Evolutionary conservation across 2,329 filamentous ascomycete genomes (phyloP), one percentile per base, ranked within the genome.

Genomic region (Microdochium bolleyi): DNA sequence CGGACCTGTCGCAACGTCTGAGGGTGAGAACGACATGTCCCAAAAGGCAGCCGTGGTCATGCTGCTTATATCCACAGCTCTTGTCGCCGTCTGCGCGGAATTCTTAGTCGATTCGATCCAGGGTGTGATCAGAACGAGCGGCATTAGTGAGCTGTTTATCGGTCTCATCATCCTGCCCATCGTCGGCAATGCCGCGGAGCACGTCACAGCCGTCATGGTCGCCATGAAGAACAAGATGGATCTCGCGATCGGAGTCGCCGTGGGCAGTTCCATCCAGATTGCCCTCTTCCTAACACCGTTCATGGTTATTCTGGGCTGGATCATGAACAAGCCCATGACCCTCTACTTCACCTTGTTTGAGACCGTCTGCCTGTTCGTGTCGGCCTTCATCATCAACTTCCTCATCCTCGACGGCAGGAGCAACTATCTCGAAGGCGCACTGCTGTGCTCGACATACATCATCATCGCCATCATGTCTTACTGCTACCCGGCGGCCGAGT

Each of bases 261-360:
- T 89, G 8, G 85, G 85, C 53, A 84, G 79, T 57, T 85, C 81
- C 49, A 88, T 89, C 59, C 85, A 89, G 68, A 88, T 89, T 64
- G 81, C 85, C 14, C 73, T 89, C 8, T 85, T 88, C 62, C 76
- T 88, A 51, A 88, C 85, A 3, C 85, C 85, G 0, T 71, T 88
- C 19, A 77, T 88, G 30, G 85, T 89, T 30, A 81, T 88, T 24
- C 72, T 88, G 21, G 85, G 84, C n/a, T 89, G 85, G 85, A 78
- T 77, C 55, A 78, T 88, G 67, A 70, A 76, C 55, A 79, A 79
- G 55, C 75, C 84, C n/a, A 88, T 89, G 84, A 80, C 86, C 25
- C 77, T 95, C 32, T 91, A 92, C 73, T 95, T 95, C 68, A 89
- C 89, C 55, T 78, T 90, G 49, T 95, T 95, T 69, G 89, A 95